A percentile compares a stretch with the other conserved stretches of the same genome.
Conservation (phyloP, 129 eudicot species). For the Kitagawia praeruptora region DNA sequence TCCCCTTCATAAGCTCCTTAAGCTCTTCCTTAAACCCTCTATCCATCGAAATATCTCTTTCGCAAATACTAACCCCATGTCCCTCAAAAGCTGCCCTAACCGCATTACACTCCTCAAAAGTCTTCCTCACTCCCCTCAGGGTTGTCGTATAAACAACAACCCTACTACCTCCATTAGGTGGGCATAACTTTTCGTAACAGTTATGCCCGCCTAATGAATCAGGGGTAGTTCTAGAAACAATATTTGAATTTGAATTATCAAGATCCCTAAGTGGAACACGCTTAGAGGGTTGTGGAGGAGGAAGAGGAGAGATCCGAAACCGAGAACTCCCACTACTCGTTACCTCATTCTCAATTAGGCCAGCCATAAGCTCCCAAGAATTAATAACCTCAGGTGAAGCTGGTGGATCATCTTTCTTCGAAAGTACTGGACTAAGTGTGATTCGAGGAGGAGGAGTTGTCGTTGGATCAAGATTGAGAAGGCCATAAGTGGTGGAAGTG, state of each 20-base stretch:
- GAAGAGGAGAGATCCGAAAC: constrained; percentile 37
- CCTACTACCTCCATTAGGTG: constrained; percentile 57
- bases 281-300: constrained; percentile 29
- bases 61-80: constrained; percentile 47
- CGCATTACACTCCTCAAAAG: constrained; percentile 71
- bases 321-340: constrained; percentile 6
- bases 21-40: constrained; percentile 69
- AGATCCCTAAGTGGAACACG: constrained; percentile 22
- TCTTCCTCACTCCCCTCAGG: constrained; percentile 61
- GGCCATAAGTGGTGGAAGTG: constrained; percentile 83
- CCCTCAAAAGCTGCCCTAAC: constrained; percentile 63
- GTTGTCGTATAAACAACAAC: constrained; percentile 74
- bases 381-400: constrained; percentile 63
- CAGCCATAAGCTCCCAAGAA: constrained; percentile 92
- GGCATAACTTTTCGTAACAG: constrained; percentile 51
- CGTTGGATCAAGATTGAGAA: constrained; percentile 52
- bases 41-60: constrained; percentile 89
- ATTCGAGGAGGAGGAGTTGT: background rate
- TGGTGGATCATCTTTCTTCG: constrained; percentile 10
- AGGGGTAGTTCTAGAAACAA: background rate
- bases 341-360: constrained; percentile 39
- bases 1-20: constrained; percentile 48
- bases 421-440: background rate
- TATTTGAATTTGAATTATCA: constrained; percentile 14
- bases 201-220: background rate